Evolutionary conservation across 495 filamentous ascomycete genomes (phyloP).

Genomic region (Talaromyces thailandensis): DNA sequence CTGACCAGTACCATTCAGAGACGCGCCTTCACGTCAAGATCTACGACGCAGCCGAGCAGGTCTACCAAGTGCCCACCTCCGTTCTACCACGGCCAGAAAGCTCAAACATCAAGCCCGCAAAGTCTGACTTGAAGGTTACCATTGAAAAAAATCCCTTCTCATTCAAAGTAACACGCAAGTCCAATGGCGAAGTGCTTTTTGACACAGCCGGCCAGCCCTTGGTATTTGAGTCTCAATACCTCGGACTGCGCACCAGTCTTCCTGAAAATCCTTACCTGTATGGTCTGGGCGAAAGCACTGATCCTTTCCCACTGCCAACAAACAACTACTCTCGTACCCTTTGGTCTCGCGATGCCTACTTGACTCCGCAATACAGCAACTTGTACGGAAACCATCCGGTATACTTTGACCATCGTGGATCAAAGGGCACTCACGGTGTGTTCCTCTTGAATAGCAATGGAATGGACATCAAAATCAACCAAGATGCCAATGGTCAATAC

Average conservation of each 20-base stretch:
- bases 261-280: slow-evolving; percentile 64
- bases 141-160: slow-evolving; percentile 63
- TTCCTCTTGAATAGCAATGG: slow-evolving; percentile 78
- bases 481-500: slow-evolving; percentile 53
- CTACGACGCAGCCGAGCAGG: slow-evolving; percentile 59
- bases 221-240: slow-evolving; percentile 72
- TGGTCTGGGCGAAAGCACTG: slow-evolving; percentile 72
- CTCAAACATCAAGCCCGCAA: slow-evolving; percentile 13
- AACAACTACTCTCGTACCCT: slow-evolving; percentile 71
- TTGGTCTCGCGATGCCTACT: slow-evolving; percentile 70
- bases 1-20: slow-evolving; percentile 32
- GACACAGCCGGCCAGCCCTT: slow-evolving; percentile 61
- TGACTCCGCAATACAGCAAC: slow-evolving; percentile 58
- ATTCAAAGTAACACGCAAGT: slow-evolving; percentile 58
- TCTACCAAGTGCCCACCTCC: slow-evolving; percentile 71
- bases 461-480: slow-evolving; percentile 80
- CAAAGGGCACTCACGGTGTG: slow-evolving; percentile 66
- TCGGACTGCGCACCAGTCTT: slow-evolving; percentile 60
- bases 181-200: slow-evolving; percentile 65
- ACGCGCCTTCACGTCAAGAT: slow-evolving; percentile 77
- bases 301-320: slow-evolving; percentile 61
- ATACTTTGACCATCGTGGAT: slow-evolving; percentile 69
- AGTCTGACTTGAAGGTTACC: slow-evolving; percentile 49
- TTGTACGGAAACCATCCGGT: slow-evolving; percentile 78
- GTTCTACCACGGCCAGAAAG: slow-evolving; percentile 55